A percentile compares a stretch with the other conserved stretches of the same genome.
phyloP scores from a whole-genome alignment of 768 basidiomycete species.

The Gloeophyllum trabeum region DNA sequence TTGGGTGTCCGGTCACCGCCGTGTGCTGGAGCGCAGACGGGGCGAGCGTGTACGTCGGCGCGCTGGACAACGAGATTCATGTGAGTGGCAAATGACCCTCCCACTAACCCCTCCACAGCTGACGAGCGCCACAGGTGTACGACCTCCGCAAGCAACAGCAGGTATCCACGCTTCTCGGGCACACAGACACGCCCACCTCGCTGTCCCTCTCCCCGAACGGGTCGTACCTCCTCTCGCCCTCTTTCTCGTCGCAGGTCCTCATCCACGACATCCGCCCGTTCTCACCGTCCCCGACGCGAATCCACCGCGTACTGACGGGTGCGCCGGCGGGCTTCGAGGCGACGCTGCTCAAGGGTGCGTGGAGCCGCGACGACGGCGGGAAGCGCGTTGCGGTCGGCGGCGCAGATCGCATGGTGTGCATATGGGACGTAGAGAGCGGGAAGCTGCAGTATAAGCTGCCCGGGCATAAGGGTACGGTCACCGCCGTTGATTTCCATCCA shows the following conservation, averaged over 20 bases:
- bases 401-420: conserved; percentile 77
- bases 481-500: conserved; percentile 92
- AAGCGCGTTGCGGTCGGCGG: conserved; percentile 79
- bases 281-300: conserved; percentile 69
- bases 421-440: conserved; percentile 79
- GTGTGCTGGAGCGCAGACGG: conserved; percentile 93
- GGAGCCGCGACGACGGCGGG: conserved; percentile 83
- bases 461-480: conserved; percentile 95
- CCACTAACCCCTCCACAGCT: conserved; percentile 4
- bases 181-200: conserved; percentile 89
- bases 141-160: conserved; percentile 81
- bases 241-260: conserved; percentile 80
- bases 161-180: conserved; percentile 72
- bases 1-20: conserved; percentile 85
- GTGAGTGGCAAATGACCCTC: conserved; percentile 32
- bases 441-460: conserved; percentile 81
- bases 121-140: conserved; percentile 48
- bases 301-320: conserved; percentile 72
- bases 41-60: conserved; percentile 80
- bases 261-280: conserved; percentile 94
- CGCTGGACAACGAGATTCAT: conserved; percentile 93
- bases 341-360: conserved; percentile 70
- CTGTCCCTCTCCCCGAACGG: conserved; percentile 88
- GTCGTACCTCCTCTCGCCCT: conserved; percentile 79
- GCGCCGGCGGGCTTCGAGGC: conserved; percentile 94